A percentile compares a stretch with the other conserved stretches of the same genome.
Evolutionary conservation across 1,284 basidiomycete genomes (phyloP).

Genomic region (Ustilago xerochloae): DNA sequence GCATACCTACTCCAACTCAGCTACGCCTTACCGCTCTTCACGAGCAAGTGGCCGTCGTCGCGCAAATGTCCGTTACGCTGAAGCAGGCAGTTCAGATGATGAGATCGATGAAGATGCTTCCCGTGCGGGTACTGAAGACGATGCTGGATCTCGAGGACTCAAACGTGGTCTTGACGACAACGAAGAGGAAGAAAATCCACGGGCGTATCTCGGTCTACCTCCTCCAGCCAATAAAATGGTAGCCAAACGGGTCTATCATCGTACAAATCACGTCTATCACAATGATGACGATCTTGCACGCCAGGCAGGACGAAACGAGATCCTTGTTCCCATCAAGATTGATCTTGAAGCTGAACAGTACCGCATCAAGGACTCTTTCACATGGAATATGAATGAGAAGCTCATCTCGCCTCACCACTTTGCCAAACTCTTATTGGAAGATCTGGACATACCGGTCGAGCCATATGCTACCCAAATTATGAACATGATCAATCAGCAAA

Average conservation of each 20-base stretch:
- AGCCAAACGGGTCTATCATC: conserved; percentile 69
- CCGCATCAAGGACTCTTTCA: conserved; percentile 90
- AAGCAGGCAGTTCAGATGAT: conserved; percentile 56
- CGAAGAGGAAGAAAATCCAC: conserved; percentile 41
- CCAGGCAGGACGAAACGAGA: conserved; percentile 70
- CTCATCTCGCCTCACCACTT: conserved; percentile 85
- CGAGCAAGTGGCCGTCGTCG: conserved; percentile 37
- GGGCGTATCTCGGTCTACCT: conserved; percentile 86
- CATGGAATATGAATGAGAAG: conserved; percentile 88
- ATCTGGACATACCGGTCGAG: conserved; percentile 79
- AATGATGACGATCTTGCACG: conserved; percentile 68
- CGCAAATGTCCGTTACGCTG: conserved; percentile 55
- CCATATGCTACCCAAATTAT: conserved; percentile 82
- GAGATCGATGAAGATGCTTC: conserved; percentile 46
- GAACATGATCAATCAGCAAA: conserved; percentile 85
- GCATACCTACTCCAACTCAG: no score
- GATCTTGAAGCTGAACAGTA: conserved; percentile 93
- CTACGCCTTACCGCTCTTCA: conserved; percentile 29
- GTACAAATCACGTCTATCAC: conserved; percentile 78
- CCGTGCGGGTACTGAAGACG: conserved; percentile 39
- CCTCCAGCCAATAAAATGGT: conserved; percentile 84
- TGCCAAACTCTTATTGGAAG: conserved; percentile 84
- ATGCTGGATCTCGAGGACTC: conserved; percentile 33
- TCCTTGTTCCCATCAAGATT: conserved; percentile 89
- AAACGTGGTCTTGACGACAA: conserved; percentile 51